Evolutionary conservation across 768 basidiomycete genomes (phyloP).

Genomic region (Lactarius vividus): DNA sequence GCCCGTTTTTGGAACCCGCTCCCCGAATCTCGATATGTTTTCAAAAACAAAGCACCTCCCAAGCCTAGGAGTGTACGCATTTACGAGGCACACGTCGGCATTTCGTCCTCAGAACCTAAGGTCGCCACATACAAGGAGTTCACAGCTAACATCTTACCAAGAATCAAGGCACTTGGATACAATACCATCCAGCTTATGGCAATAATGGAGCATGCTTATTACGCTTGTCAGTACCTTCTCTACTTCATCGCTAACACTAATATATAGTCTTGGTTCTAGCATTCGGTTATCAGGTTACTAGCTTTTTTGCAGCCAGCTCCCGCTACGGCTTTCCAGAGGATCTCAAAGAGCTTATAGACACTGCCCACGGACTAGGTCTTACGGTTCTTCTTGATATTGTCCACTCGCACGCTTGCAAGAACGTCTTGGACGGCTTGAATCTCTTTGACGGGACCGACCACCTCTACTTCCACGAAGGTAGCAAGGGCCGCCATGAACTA

Average conservation of each 20-base stretch:
- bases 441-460: slow-evolving; percentile 97
- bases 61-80: slow-evolving; percentile 70
- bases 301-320: slow-evolving; percentile 94
- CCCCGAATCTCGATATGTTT: slow-evolving; percentile 62
- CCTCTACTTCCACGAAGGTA: slow-evolving; percentile 94
- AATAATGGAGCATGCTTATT: slow-evolving; percentile 97
- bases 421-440: slow-evolving; percentile 93
- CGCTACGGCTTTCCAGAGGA: slow-evolving; percentile 97
- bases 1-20: slow-evolving; percentile 99
- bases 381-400: slow-evolving; percentile 95
- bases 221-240: slow-evolving; percentile 68
- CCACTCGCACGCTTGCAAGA: slow-evolving; percentile 98
- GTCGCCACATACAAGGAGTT: slow-evolving; percentile 98
- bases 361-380: slow-evolving; percentile 89
- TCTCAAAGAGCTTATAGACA: slow-evolving; percentile 91
- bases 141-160: slow-evolving; percentile 73
- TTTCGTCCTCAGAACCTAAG: slow-evolving; percentile 81
- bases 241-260: slow-evolving; percentile 11
- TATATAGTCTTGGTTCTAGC: slow-evolving; percentile 45
- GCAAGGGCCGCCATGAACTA: slow-evolving; percentile 86
- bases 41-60: slow-evolving; percentile 74
- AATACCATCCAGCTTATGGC: slow-evolving; percentile 99
- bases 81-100: slow-evolving; percentile 98
- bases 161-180: slow-evolving; percentile 91
- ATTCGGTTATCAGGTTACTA: slow-evolving; percentile 97